These are phyloP conservation scores for Stagonosporopsis cucurbitacearum DNA, from an alignment of 2,329 filamentous ascomycete genomes.

Conservation along the genomic window DNA sequence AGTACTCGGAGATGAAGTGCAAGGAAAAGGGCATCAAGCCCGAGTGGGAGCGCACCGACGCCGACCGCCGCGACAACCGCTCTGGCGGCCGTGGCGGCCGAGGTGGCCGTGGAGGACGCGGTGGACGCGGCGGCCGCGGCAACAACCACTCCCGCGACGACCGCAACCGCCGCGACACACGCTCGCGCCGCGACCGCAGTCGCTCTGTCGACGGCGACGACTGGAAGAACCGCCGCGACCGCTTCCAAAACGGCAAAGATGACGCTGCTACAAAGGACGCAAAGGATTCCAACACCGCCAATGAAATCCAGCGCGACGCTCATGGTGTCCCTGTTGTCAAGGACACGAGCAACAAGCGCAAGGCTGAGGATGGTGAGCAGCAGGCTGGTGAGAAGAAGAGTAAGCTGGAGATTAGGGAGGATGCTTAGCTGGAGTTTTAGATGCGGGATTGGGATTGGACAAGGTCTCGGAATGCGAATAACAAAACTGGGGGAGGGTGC, in stretches of 20 bases:
- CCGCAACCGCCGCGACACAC: conserved; percentile 28
- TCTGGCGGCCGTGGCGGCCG: conserved; percentile 38
- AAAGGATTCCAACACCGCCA: conserved; percentile 22
- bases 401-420: conserved; percentile 47
- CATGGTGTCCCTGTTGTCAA: conserved; percentile 38
- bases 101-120: conserved; percentile 35
- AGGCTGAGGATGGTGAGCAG: conserved; percentile 35
- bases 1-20: conserved; percentile 69
- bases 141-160: conserved; percentile 26
- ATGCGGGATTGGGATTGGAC: too few species aligned
- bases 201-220: conserved; percentile 32
- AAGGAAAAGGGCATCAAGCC: conserved; percentile 55
- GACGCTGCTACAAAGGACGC: conserved; percentile 24
- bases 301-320: conserved; percentile 33
- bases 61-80: conserved; percentile 20
- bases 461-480: too few species aligned
- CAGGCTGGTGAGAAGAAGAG: conserved; percentile 40
- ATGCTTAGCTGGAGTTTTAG: too few species aligned
- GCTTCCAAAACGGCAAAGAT: conserved; percentile 45
- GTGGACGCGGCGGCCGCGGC: conserved; percentile 36
- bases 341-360: conserved; percentile 45
- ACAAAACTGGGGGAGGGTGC: too few species aligned
- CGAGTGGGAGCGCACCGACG: conserved; percentile 48
- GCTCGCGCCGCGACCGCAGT: conserved; percentile 35
- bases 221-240: conserved; percentile 41